phyloP scores from a whole-genome alignment of 192 early-diverging fungal species.

The Funneliformis geosporum region DNA sequence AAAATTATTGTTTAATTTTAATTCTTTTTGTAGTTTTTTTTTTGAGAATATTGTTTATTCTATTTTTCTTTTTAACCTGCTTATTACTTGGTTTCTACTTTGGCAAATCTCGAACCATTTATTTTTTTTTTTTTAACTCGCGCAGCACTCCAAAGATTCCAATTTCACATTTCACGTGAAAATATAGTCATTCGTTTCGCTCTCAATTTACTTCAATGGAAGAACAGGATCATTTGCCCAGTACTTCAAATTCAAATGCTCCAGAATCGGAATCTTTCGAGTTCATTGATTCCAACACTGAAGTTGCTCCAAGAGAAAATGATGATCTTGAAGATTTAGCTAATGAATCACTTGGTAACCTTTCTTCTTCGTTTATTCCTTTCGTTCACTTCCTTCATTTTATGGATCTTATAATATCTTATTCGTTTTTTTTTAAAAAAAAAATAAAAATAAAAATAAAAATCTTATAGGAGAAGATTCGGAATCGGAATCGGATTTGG shows the following conservation, averaged over 20 bases:
- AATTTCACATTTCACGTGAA: background rate
- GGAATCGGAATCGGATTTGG: background rate
- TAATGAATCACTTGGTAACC: background rate
- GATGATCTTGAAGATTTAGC: background rate
- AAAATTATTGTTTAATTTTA: background rate
- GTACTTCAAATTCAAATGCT: background rate
- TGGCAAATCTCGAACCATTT: conserved; percentile 1
- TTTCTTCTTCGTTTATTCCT: background rate
- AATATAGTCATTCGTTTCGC: background rate
- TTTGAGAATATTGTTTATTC: background rate
- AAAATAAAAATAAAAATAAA: no score
- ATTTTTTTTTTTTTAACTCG: background rate
- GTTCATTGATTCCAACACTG: background rate
- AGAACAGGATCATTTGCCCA: no score
- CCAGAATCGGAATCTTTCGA: background rate
- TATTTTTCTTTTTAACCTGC: background rate
- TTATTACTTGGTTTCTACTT: background rate
- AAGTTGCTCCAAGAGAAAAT: background rate
- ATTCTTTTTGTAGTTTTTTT: background rate
- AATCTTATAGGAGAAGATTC: background rate
- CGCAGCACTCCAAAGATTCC: background rate
- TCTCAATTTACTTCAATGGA: background rate
- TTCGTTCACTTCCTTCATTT: background rate
- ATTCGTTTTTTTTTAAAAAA: no score
- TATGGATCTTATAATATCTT: background rate